Percentiles rank a stretch among this genome's conserved stretches.
These are phyloP conservation scores for Pseudogymnoascus sp. DNA, from an alignment of 2,329 filamentous ascomycete genomes.

Conservation along the genomic window DNA sequence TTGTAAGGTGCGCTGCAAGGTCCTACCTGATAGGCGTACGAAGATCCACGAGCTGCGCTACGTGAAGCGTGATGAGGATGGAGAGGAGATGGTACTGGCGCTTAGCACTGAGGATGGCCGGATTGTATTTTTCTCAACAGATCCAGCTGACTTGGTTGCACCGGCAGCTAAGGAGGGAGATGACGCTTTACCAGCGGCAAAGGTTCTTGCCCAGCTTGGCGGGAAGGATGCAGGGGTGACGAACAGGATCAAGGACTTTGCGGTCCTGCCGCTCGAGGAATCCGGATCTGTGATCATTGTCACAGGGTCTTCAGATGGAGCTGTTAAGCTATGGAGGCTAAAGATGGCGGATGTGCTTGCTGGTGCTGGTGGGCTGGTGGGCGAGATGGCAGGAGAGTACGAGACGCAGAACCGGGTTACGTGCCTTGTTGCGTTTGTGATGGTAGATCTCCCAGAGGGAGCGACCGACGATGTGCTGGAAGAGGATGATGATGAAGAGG, in stretches of 20 bases:
- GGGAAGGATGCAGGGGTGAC: slow-evolving; percentile 60
- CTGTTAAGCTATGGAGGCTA: slow-evolving; percentile 70
- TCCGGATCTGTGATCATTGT: slow-evolving; percentile 50
- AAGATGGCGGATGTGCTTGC: slow-evolving; percentile 31
- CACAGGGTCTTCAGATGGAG: slow-evolving; percentile 77
- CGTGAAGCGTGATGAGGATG: slow-evolving; percentile 43
- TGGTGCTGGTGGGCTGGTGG: slow-evolving; percentile 30
- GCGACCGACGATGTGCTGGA: slow-evolving; percentile 40
- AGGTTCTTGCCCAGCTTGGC: slow-evolving; percentile 68
- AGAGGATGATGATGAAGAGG: slow-evolving; percentile 22
- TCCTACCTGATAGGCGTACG: slow-evolving; percentile 58
- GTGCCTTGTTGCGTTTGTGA: slow-evolving; percentile 77
- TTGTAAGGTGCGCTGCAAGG: slow-evolving; percentile 68
- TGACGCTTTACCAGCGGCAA: slow-evolving; percentile 49
- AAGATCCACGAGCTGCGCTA: slow-evolving; percentile 83
- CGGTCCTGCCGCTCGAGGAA: slow-evolving; percentile 51
- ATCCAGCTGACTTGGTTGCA: slow-evolving; percentile 37
- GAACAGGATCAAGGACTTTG: slow-evolving; percentile 79
- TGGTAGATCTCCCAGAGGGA: slow-evolving; percentile 61
- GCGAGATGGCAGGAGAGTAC: slow-evolving; percentile 63
- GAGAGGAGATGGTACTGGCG: slow-evolving; percentile 53
- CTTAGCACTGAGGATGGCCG: slow-evolving; percentile 87
- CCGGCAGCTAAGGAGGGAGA: slow-evolving; percentile 31
- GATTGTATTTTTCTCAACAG: slow-evolving; percentile 74
- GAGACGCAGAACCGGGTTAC: slow-evolving; percentile 86